Evolutionary conservation across 306 rosid species (phyloP).

Genomic region (Castanea sativa): DNA sequence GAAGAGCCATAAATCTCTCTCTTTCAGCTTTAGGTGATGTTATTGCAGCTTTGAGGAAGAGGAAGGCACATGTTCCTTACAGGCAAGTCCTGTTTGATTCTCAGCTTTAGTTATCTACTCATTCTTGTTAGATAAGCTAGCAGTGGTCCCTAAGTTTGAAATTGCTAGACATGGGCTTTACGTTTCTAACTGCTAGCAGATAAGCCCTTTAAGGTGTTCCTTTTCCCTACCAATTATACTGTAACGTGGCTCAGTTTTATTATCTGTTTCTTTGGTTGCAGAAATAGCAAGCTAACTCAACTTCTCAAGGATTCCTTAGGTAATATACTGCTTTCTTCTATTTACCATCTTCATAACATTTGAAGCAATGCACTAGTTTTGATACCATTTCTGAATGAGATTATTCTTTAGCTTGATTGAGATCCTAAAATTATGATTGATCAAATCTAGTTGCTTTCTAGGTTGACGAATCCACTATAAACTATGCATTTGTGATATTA

Average conservation of each 20-base stretch:
- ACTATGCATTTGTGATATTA: constrained; percentile 8
- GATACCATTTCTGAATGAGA: background rate
- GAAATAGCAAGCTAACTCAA: constrained; percentile 98
- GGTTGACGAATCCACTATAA: constrained; percentile 5
- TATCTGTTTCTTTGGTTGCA: constrained; percentile 44
- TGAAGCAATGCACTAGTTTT: constrained; percentile 2
- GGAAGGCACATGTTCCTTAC: constrained; percentile 87
- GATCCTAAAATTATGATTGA: constrained; percentile 4
- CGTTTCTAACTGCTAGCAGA: background rate
- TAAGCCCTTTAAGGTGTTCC: constrained; percentile 9
- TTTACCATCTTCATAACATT: background rate
- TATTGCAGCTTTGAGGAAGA: constrained; percentile 85
- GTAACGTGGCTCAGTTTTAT: constrained; percentile 22
- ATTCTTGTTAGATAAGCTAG: constrained; percentile 5
- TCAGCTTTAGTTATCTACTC: constrained; percentile 19
- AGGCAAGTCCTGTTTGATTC: constrained; percentile 53
- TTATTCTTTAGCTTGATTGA: background rate
- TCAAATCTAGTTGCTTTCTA: constrained; percentile 2
- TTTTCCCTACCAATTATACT: constrained; percentile 30
- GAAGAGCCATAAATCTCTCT: constrained; percentile 95
- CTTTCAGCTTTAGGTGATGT: constrained; percentile 97
- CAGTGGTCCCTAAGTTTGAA: constrained; percentile 12
- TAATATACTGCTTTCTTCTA: constrained; percentile 33
- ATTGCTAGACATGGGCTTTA: constrained; percentile 7
- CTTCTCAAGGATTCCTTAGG: constrained; percentile 92